Base-by-base conservation (phyloP, 257 asterid genomes). In the Gynochthodes officinalis region DNA sequence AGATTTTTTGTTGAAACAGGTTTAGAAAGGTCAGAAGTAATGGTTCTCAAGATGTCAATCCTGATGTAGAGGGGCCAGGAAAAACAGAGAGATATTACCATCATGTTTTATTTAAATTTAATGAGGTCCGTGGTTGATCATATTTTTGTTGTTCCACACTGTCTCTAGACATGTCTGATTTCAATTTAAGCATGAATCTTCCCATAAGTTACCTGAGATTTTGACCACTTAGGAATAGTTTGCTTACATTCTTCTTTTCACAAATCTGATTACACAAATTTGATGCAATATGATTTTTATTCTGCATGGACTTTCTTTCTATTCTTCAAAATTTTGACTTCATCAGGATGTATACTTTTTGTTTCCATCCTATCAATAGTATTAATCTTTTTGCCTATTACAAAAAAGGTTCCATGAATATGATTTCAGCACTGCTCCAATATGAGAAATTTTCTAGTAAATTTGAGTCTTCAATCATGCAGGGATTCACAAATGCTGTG, bases 401-500 rank as follows among this genome's bases (percentile, higher is more conserved):
- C n/a, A 37, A 37, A 21, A 39, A 64, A 58, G 28, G 46, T 58
- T 57, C 28, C 13, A 42, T 40, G 9, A 63, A 1, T 3, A 27
- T 55, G 62, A 57, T 8, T 57, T 57, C 48, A 35, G n/a, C 12
- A 5, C 2, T 19, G 12, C 18, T 21, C 43, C 16, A 37, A 37
- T 7, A 35, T 21, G 48, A 19, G 2, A 62, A 62, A 18, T 3
- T 0, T 35, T 62, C 35, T 4, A 62, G 25, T 52, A 35, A n/a
- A 48, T 49, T 10, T 68, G 61, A 35, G 42, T 75, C 66, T 48
- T 33, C 49, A n/a, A n/a, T 37, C 74, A 28, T 75, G 80, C 81
- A 93, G 98, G 98, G 97, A n/a, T 91, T 83, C 74, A 93, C 98
- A 78, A 93, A 93, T 88, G 96, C 97, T 67, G 98, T 91, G 62